Evolutionary conservation across 75 land plant genomes (phyloP).

Genomic region (Picea sitchensis): DNA sequence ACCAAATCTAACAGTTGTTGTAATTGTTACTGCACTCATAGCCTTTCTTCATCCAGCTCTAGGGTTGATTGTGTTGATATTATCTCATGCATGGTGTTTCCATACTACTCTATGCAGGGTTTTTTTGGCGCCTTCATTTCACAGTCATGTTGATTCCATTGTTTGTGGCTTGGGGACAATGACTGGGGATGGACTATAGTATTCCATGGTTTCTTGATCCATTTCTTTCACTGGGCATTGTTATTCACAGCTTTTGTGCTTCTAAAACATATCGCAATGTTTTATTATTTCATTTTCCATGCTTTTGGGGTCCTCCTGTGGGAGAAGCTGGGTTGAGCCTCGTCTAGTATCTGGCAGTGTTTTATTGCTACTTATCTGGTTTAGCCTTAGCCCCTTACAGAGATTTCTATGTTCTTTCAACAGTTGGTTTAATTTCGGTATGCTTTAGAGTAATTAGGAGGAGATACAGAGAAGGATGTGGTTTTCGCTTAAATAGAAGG

Average conservation of each 20-base stretch:
- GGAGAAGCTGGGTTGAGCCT: slow-evolving; percentile 42
- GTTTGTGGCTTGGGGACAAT: slow-evolving; percentile 86
- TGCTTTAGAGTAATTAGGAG: slow-evolving; percentile 36
- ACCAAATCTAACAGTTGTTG: slow-evolving; percentile 48
- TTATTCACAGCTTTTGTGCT: slow-evolving; percentile 70
- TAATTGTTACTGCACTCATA: slow-evolving; percentile 47
- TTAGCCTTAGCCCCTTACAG: slow-evolving; percentile 71
- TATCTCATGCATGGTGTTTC: slow-evolving; percentile 68
- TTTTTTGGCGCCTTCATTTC: slow-evolving; percentile 65
- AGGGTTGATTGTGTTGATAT: slow-evolving; percentile 63
- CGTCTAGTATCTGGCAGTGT: slow-evolving; percentile 63
- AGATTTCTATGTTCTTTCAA: slow-evolving; percentile 70
- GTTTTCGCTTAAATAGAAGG: slow-evolving; percentile 31
- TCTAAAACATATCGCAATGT: slow-evolving; percentile 39
- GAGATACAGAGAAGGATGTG: slow-evolving; percentile 52
- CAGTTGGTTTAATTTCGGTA: slow-evolving; percentile 50
- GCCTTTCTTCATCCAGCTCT: slow-evolving; percentile 89
- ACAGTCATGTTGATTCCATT: slow-evolving; percentile 85
- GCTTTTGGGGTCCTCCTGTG: slow-evolving; percentile 20
- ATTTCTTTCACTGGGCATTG: slow-evolving; percentile 63
- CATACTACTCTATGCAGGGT: slow-evolving; percentile 85
- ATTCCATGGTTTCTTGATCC: slow-evolving; percentile 81
- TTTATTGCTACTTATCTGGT: slow-evolving; percentile 61
- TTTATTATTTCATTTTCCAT: slow-evolving; percentile 30
- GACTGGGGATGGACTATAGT: slow-evolving; percentile 61